These are phyloP conservation scores for Rutidosis leptorrhynchoides DNA, from an alignment of 129 eudicot species.

Conservation along the genomic window DNA sequence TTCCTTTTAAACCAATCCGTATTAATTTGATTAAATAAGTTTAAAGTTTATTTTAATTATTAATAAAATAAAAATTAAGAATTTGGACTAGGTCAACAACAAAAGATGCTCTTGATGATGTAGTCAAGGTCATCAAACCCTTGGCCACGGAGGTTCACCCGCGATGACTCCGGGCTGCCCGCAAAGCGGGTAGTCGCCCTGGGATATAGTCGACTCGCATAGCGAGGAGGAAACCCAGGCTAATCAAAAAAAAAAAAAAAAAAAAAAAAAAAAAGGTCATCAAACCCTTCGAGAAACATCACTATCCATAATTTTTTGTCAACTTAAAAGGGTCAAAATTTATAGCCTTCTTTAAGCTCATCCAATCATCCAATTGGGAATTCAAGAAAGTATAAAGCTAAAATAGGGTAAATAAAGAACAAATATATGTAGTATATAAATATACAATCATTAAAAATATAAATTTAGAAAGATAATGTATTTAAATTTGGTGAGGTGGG, in stretches of 20 bases:
- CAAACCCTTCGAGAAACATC: constrained; percentile 38
- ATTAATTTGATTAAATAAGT: not conserved
- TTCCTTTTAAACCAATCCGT: not conserved
- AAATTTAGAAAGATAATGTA: constrained; percentile 24
- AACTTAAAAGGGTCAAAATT: constrained; percentile 26
- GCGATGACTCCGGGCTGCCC: no score
- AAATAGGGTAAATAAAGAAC: constrained; percentile 17
- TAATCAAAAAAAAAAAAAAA: no score
- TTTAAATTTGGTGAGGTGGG: constrained; percentile 39
- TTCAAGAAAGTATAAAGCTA: constrained; percentile 27
- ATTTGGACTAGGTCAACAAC: constrained; percentile 30
- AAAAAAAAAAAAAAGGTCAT: no score
- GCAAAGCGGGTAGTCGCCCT: no score
- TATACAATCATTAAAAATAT: not conserved
- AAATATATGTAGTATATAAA: not conserved
- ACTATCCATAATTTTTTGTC: constrained; percentile 36
- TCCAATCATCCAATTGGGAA: constrained; percentile 30
- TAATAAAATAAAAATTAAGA: not conserved
- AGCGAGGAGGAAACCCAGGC: no score
- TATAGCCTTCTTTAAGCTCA: constrained; percentile 30
- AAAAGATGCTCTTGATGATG: constrained; percentile 34
- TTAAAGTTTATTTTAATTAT: not conserved
- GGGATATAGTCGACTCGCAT: no score
- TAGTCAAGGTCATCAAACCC: constrained; percentile 40
- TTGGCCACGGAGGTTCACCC: no score